Evolutionary conservation across 768 basidiomycete genomes (phyloP), one percentile per base, ranked within the genome.

Genomic region (Roridomyces roridus): DNA sequence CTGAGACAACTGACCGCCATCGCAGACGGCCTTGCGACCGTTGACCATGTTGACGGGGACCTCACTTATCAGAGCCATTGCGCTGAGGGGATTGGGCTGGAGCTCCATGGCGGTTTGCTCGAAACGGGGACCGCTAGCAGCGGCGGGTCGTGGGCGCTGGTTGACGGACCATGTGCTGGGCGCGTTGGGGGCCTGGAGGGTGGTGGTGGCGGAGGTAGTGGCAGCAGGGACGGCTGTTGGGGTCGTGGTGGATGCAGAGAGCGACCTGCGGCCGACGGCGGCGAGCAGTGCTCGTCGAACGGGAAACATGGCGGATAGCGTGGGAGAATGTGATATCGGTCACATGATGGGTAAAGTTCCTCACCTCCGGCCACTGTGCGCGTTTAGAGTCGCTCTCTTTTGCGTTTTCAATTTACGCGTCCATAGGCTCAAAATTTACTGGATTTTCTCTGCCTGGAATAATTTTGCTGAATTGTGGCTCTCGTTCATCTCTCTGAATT

Each of bases 21-120:
- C 96, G 71, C 97, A 99, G 45, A 88, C 80, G 2, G 94, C 95
- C 72, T 86, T 93, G 65, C 96, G 82, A 18, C 86, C 90, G 41
- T 92, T 73, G 10, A 96, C 88, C 41, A 94, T 68, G 47, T 89
- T 81, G 51, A 96, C 83, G 8, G 96, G 95, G 72, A 97, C 94
- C 62, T 92, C 80, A 45, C 82, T 81, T 64, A 98, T 83, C 66
- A 98, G 80, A 60, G 89, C 89, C 89, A 98, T 95, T 2, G 96
- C 97, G 57, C 92, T 92, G 60, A 89, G 79, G 12, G 96, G 89
- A 55, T 86, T 86, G 2, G 97, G 96, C 72, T 99, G 97, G 53
- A 93, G 79, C 37, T 87, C 86, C 82, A 95, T 85, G 34, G 74
- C 77, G 25, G 92, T 94, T 77, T 98, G 97, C 76, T 98, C 96